These are phyloP conservation scores for Kodamaea derodonti DNA, from an alignment of 1,139 yeast species.

Conservation along the genomic window DNA sequence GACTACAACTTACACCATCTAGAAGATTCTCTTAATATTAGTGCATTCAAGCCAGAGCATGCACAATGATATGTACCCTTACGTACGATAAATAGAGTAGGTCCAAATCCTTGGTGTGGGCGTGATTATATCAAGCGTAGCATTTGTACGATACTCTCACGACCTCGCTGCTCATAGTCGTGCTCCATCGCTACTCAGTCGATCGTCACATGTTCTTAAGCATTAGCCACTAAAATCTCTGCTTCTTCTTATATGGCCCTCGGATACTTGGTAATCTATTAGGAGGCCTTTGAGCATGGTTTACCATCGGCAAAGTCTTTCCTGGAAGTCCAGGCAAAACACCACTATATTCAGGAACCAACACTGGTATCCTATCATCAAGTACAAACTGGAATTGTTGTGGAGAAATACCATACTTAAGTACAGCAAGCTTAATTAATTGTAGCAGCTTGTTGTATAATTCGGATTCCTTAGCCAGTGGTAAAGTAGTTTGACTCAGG, in stretches of 20 bases:
- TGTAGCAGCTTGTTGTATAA: slow-evolving; percentile 42
- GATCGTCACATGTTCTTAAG: no score
- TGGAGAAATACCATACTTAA: slow-evolving; percentile 24
- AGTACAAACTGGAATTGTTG: slow-evolving; percentile 30
- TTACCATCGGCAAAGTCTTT: slow-evolving; percentile 5
- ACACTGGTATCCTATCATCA: slow-evolving; percentile 57
- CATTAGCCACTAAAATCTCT: slow-evolving; percentile 18
- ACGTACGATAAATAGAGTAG: no score
- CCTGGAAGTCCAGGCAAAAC: slow-evolving; percentile 64
- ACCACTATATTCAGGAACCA: slow-evolving; percentile 74
- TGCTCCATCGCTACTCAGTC: no score
- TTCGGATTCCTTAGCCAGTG: slow-evolving; percentile 26
- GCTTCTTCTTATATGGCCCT: slow-evolving; percentile 39
- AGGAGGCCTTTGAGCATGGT: slow-evolving; percentile 3
- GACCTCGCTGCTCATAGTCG: no score
- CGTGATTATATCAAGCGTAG: no score
- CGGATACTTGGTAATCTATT: slow-evolving; percentile 40
- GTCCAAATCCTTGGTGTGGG: no score
- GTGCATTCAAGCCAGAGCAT: no score
- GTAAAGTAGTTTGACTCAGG: slow-evolving; percentile 25
- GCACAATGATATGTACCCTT: no score
- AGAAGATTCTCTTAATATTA: no score
- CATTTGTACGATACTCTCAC: no score
- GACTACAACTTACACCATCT: no score
- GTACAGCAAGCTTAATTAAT: slow-evolving; percentile 29